These are phyloP conservation scores for Saksenaea vasiformis DNA, from an alignment of 371 early-diverging fungal species.

Conservation along the genomic window DNA sequence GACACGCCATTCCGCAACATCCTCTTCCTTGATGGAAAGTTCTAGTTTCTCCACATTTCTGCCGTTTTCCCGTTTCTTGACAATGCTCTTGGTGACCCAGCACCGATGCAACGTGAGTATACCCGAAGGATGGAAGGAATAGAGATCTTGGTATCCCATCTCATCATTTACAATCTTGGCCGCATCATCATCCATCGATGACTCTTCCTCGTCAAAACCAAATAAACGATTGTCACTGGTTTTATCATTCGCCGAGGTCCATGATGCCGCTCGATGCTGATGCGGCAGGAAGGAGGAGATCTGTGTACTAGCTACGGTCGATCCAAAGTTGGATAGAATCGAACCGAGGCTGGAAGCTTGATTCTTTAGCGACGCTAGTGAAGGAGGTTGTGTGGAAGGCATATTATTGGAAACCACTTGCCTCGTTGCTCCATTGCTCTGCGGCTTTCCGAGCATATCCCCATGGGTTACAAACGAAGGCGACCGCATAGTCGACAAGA, in stretches of 20 bases:
- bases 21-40: slow-evolving; percentile 54
- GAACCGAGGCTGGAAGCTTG: slow-evolving; percentile 39
- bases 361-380: slow-evolving; percentile 25
- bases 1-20: slow-evolving; percentile 64
- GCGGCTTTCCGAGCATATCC: neutral
- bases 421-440: neutral
- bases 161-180: slow-evolving; percentile 41
- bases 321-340: slow-evolving; percentile 38
- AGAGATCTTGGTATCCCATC: slow-evolving; percentile 58
- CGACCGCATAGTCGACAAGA: slow-evolving; percentile 32
- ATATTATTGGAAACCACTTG: neutral
- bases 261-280: slow-evolving; percentile 16
- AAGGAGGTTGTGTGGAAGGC: slow-evolving; percentile 8
- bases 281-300: slow-evolving; percentile 18
- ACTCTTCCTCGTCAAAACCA: slow-evolving; percentile 57
- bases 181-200: slow-evolving; percentile 27
- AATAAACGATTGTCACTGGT: slow-evolving; percentile 41
- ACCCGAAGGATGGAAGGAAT: slow-evolving; percentile 61
- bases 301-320: slow-evolving; percentile 27
- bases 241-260: slow-evolving; percentile 33
- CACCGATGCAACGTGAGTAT: slow-evolving; percentile 61
- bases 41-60: slow-evolving; percentile 53
- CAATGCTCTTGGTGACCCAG: slow-evolving; percentile 56
- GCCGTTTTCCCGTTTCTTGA: slow-evolving; percentile 53
- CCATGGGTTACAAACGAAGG: slow-evolving; percentile 12